Base-by-base conservation (phyloP, 2,329 filamentous ascomycete genomes). In the Metarhizium humberi region DNA sequence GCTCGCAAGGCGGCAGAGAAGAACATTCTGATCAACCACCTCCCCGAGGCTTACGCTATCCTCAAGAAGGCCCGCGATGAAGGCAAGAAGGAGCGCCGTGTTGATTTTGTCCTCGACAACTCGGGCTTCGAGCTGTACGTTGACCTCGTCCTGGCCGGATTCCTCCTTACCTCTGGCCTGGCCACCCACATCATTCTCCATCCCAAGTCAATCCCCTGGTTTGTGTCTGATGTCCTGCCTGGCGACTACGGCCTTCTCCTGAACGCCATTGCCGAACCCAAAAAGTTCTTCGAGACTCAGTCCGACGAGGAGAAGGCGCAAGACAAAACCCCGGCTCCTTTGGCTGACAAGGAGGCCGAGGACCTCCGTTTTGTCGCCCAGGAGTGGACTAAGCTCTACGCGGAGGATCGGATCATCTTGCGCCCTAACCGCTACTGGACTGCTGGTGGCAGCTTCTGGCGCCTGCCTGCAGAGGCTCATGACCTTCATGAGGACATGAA, bases 41-140 rank as follows among this genome's bases (percentile, higher is more conserved):
- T 96, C 6, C 79, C 78, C 11, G 73, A 77, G 10, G 88, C 89
- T 0, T 96, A 94, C 69, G 75, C 81, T 7, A 71, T 82, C 0
- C 78, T 95, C 25, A 81, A 79, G 55, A 77, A 80, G 58, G 87
- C 86, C 0, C 81, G 87, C 61, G 78, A 77, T 25, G 77, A 80
- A 36, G 80, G 80, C 32, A 82, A 83, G 66, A 75, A 78, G 58
- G 85, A 91, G 61, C 81, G 91, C 42, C 80, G 90, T 16, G 87
- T 99, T 2, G 94, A 99, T 65, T 92, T 99, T 60, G 88, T 99
- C 2, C 86, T 99, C 5, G 94, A 99, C 70, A 99, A 99, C 64
- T 90, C 94, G 20, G 94, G 94, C 6, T 99, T 99, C 67, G 94
- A 99, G 76, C 81, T 99, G 13, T 99, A 91, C 67, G 94, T 97